Conservation (phyloP, 257 asterid species). For the Ajuga chamaepitys region DNA sequence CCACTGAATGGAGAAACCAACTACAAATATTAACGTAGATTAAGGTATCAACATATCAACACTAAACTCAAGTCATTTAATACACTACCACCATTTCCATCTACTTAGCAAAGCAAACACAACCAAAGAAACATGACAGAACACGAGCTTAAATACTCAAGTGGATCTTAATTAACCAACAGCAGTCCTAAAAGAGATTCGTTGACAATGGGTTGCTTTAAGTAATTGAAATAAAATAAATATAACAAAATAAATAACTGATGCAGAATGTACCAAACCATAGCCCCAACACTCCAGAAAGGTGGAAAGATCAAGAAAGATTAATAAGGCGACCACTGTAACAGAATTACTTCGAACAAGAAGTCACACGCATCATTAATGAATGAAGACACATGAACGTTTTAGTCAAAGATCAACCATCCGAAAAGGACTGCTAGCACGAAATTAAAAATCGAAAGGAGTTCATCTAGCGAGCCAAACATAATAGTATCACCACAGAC, state of each 20-base stretch:
- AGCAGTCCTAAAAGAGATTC: conserved; percentile 8
- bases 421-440: background rate
- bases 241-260: background rate
- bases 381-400: background rate
- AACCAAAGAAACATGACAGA: background rate
- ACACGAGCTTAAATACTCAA: conserved; percentile 1
- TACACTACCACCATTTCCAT: background rate
- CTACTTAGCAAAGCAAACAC: background rate
- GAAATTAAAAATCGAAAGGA: conserved; percentile 9
- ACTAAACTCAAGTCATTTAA: background rate
- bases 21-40: background rate
- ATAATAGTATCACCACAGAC: background rate
- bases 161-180: background rate
- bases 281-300: no score
- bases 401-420: background rate
- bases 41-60: background rate
- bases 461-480: background rate
- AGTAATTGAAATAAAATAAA: background rate
- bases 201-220: conserved; percentile 14
- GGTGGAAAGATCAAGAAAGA: no score
- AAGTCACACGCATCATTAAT: background rate
- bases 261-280: background rate
- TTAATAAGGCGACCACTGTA: background rate
- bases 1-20: background rate
- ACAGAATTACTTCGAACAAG: background rate